Evolutionary conservation across 768 basidiomycete genomes (phyloP).

Genomic region (Panaeolus cyanescens): DNA sequence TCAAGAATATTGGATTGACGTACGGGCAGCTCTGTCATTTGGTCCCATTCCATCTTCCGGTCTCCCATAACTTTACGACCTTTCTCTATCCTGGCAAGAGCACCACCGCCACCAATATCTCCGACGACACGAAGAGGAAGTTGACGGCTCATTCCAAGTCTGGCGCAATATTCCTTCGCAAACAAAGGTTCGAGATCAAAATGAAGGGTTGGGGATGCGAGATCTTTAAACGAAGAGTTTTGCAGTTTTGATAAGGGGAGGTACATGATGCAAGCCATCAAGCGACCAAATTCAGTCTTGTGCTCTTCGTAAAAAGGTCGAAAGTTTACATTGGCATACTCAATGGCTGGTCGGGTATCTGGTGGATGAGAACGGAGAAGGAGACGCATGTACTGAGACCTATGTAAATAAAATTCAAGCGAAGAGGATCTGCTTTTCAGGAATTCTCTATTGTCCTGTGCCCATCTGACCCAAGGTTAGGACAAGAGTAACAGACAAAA

Average conservation of each 20-base stretch:
- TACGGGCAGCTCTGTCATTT: slow-evolving; percentile 88
- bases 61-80: slow-evolving; percentile 93
- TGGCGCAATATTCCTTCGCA: slow-evolving; percentile 86
- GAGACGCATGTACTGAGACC: slow-evolving; percentile 85
- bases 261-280: slow-evolving; percentile 70
- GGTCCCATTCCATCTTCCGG: slow-evolving; percentile 90
- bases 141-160: slow-evolving; percentile 86
- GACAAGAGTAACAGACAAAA: slow-evolving; percentile 3
- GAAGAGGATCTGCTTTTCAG: slow-evolving; percentile 72
- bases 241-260: slow-evolving; percentile 69
- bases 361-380: slow-evolving; percentile 65
- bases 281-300: slow-evolving; percentile 61
- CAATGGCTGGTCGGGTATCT: slow-evolving; percentile 59
- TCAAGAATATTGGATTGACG: slow-evolving; percentile 12
- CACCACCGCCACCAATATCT: slow-evolving; percentile 91
- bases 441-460: slow-evolving; percentile 62
- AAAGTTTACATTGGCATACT: slow-evolving; percentile 73
- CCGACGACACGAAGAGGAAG: slow-evolving; percentile 87
- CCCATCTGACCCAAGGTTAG: slow-evolving; percentile 76
- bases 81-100: slow-evolving; percentile 90
- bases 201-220: slow-evolving; percentile 72
- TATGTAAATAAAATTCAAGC: slow-evolving; percentile 88
- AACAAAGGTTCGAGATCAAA: slow-evolving; percentile 82
- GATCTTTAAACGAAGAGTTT: slow-evolving; percentile 72
- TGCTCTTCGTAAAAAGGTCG: slow-evolving; percentile 66